Evolutionary conservation across 2,329 filamentous ascomycete species (phyloP).

Genomic region (Fusarium nurragi): DNA sequence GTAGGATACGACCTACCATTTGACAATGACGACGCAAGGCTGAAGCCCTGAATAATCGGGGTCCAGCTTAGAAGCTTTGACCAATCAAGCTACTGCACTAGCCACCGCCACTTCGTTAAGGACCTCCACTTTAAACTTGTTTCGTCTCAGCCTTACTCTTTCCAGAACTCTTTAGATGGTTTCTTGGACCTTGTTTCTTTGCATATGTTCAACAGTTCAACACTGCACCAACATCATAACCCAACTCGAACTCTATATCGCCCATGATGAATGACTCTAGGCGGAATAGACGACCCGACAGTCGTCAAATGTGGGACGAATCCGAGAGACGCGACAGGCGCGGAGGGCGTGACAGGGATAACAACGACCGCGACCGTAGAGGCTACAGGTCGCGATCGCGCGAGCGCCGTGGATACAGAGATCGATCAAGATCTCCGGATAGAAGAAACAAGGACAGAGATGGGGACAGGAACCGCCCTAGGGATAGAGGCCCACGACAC

Average conservation of each 20-base stretch:
- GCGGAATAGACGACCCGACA: slow-evolving; percentile 56
- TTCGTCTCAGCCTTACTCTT: slow-evolving; percentile 34
- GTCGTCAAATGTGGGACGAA: slow-evolving; percentile 70
- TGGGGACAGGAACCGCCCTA: slow-evolving; percentile 47
- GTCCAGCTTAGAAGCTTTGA: slow-evolving; percentile 28
- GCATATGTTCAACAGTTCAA: background rate
- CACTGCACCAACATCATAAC: background rate
- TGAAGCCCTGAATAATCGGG: slow-evolving; percentile 26
- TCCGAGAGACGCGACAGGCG: slow-evolving; percentile 54
- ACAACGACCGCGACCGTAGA: slow-evolving; percentile 47
- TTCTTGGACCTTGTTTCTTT: slow-evolving; percentile 1
- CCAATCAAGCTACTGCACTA: slow-evolving; percentile 37
- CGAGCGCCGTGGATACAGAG: slow-evolving; percentile 48
- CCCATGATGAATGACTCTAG: slow-evolving; percentile 48
- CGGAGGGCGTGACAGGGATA: slow-evolving; percentile 41
- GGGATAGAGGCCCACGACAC: slow-evolving; percentile 47
- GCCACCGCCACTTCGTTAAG: slow-evolving; percentile 32
- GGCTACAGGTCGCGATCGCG: slow-evolving; percentile 49
- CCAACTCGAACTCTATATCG: background rate
- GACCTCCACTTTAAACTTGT: slow-evolving; percentile 15
- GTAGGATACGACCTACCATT: slow-evolving; percentile 18
- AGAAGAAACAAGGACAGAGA: slow-evolving; percentile 53
- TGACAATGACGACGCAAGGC: slow-evolving; percentile 42
- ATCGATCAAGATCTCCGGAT: slow-evolving; percentile 52
- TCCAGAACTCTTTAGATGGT: slow-evolving; percentile 13